Evolutionary conservation across 441 rosid species (phyloP), one percentile per base, ranked within the genome.

Genomic region (Adansonia gregorii): DNA sequence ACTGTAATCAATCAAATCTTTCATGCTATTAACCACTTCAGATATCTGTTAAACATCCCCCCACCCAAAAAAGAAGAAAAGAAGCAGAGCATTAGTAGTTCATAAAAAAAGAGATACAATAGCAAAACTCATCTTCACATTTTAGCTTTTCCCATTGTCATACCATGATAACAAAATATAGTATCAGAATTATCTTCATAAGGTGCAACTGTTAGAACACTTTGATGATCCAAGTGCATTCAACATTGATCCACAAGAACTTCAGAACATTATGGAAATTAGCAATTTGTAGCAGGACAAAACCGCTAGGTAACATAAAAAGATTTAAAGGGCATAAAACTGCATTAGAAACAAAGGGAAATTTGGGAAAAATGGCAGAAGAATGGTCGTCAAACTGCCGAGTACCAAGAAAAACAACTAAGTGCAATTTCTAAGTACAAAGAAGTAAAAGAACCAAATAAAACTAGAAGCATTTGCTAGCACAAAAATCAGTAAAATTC

Each of bases 1-100:
- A 85, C 98, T 94, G 83, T 91, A 93, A 87, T 94, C 99, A 85
- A 97, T 97, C 87, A 97, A 87, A 85, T 97, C 99, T 80, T 97
- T 97, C 99, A 97, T 97, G 70, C 98, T 93, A 80, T 97, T 94
- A 74, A 94, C 98, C 76, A 97, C 99, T 87, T 97, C 99, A 52
- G 99, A 94, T 86, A 97, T 97, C 99, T 97, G 93, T 87, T 85
- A 80, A 45, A 81, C 43, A 67, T 64, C 19, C 56, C 56, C 56
- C 56, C 56, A 52, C 15, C 56, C 56, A 52, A 15, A 63, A 63
- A 63, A 17, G 6, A 63, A 31, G 67, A 5, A 6, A 31, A 43
- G 58, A 67, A 56, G 66, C 51, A 22, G 7, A 17, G 39, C 55
- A 17, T 69, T 20, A 67, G 7, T 14, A 41, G 52, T 12, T 48